Conservation (phyloP, 768 basidiomycete genomes). For the Boletus eberwhitei region DNA sequence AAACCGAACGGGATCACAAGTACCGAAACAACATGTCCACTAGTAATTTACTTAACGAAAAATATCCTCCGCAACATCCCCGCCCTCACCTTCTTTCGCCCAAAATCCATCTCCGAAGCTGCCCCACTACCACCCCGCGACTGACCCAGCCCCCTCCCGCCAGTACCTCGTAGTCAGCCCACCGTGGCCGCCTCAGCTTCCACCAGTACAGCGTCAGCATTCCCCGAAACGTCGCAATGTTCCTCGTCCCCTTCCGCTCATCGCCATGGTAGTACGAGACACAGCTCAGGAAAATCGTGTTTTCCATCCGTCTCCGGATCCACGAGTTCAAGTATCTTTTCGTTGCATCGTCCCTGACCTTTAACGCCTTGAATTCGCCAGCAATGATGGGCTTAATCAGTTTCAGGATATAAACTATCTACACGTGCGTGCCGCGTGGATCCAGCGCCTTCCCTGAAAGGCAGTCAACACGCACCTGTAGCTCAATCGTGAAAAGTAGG, state of each 20-base stretch:
- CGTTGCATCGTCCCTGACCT: not conserved
- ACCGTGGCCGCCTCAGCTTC: not conserved
- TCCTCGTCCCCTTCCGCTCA: conserved; percentile 21
- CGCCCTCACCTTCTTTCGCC: conserved; percentile 10
- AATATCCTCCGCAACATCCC: conserved; percentile 17
- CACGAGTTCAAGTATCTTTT: conserved; percentile 11
- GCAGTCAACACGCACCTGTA: not conserved
- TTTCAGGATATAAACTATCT: not conserved
- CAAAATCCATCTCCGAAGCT: conserved; percentile 8
- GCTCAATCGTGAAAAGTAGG: not conserved
- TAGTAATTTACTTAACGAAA: not conserved
- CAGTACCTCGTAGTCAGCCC: not conserved
- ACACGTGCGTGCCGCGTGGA: conserved; percentile 5
- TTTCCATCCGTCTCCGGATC: conserved; percentile 44
- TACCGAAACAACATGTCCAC: too few relatives aligned
- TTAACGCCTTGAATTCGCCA: not conserved
- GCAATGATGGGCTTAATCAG: not conserved
- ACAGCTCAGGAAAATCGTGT: conserved; percentile 44
- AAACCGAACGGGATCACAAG: conserved; percentile 18
- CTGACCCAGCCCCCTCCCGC: not conserved
- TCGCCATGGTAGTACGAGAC: conserved; percentile 32
- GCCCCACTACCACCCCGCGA: conserved; percentile 17
- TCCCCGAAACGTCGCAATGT: not conserved
- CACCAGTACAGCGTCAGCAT: not conserved
- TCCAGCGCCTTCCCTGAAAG: not conserved